Evolutionary conservation across 225 moss, liverwort and hornwort genomes (phyloP), one percentile per base, ranked within the genome.

Genomic region (Pleurozium schreberi): DNA sequence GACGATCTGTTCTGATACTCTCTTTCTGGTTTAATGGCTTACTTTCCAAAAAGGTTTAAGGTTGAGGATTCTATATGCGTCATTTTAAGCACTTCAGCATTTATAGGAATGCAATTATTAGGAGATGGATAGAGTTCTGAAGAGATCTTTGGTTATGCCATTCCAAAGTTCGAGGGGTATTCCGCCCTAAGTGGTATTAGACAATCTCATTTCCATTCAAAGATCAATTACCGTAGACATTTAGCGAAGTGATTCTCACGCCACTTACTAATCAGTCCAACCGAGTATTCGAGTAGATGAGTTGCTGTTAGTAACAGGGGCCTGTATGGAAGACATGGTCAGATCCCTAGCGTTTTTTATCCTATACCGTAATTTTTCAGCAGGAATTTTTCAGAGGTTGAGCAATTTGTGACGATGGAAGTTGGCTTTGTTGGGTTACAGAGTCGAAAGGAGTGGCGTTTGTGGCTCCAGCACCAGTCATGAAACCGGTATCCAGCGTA

Each of bases 371-470:
- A 67, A 28, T 61, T 76, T 84, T 38, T 86, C n/a, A 63, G 68
- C 30, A 20, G 50, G 45, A 73, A 45, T 45, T 45, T 71, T 30
- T 28, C 23, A 45, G 69, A 71, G 47, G 50, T 45, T 74, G 55
- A 40, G 65, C 66, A 49, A 40, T 68, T 86, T 68, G 16, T 87
- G 50, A 91, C 53, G 57, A 87, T 36, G 38, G 40, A 69, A 75
- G 59, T 81, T 74, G 63, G 26, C 30, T 75, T 71, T 68, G 62
- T 49, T 77, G 86, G 81, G 65, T 78, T 86, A 34, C 88, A 95
- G 95, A 95, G 82, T 92, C 95, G 52, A 93, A 92, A 88, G 94
- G 93, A 71, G 93, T 95, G 88, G 68, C 92, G 81, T 95, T 95
- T 90, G 84, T 91, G 87, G 92, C 93, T 88, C 91, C 95, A 86